Base-by-base conservation (phyloP, 805 yeast genomes). In the Saturnispora sekii region DNA sequence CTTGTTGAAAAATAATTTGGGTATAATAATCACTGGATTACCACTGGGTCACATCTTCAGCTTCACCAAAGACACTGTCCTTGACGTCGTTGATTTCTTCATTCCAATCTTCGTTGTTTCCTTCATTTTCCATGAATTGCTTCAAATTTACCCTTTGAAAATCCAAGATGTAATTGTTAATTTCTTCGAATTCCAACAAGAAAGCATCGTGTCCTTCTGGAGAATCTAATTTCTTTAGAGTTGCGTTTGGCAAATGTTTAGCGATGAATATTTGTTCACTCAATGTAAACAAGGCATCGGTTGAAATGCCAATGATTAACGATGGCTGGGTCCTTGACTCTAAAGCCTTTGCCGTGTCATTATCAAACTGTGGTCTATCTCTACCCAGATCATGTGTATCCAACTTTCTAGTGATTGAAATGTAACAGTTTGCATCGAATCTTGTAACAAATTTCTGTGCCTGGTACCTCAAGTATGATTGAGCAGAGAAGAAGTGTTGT, bases 121-220 rank as follows among this genome's bases (percentile, higher is more conserved):
- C 68, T 60, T 79, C 69, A 54, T 65, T 65, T 18, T 70, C 68
- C 70, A 77, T 80, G 48, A 81, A 69, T 28, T 79, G 84, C 2
- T 79, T 72, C 44, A 81, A 64, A 45, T 79, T 68, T 35, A 66
- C 62, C 18, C 63, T 65, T 56, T 90, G 70, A 62, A 90, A 93
- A 3, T 74, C 75, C 37, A 75, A 64, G 43, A 94, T 78, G 51
- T 81, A 68, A 32, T 74, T 69, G 60, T 93, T 85, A 46, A 93
- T 87, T 42, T 79, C 77, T 41, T 77, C 81, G 62, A 93, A 93
- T 62, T 93, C 98, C 40, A 93, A 69, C 48, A 93, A 66, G 59
- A 93, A 93, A 2, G 97, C 98, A 67, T 93, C 98, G 59, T 93
- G 98, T 14, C 98, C 98, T 55, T 93, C 98, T 10, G 90, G 93